Evolutionary conservation across 257 asterid genomes (phyloP), one percentile per base, ranked within the genome.

Genomic region (Oldenlandia corymbosa): DNA sequence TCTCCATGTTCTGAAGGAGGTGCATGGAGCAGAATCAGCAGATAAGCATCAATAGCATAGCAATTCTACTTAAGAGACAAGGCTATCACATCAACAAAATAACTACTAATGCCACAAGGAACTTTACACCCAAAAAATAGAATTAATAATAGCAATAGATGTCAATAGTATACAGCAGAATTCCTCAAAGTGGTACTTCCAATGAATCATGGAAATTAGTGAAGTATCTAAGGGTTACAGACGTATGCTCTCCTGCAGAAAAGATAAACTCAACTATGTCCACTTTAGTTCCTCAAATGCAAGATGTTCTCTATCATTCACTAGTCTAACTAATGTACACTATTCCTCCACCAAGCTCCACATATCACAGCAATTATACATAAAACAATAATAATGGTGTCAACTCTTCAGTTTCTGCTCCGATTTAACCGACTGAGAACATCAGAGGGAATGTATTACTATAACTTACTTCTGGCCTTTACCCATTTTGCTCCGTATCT

Each of bases 401-500:
- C 30, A 36, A 58, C n/a, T 23, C 23, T 31, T 13, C 36, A 14
- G 4, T 46, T 50, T 26, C 55, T 36, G 47, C 14, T 34, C 30
- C 26, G 0, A 24, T 26, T 20, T 20, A 18, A 20, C 2, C 20
- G 16, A 18, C 24, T 31, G 32, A 61, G 31, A 12, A 62, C 47
- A 32, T 4, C 20, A 14, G 31, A 47, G 39, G 24, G 4, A 11
- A 13, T 32, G 24, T 23, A 50, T 39, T 52, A 76, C 77, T 73
- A 60, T 71, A 72, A n/a, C 72, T 55, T 71, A 73, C 69, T 75
- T 81, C 69, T 76, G 79, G 34, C 57, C 75, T 58, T 86, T 78
- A 59, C 72, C 81, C 43, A 90, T 65, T 79, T 86, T 88, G n/a
- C 83, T 84, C 51, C 85, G 75, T 54, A 84, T 73, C 74, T 88